Evolutionary conservation across 352 stramenopile species (phyloP).

Genomic region (Phytophthora pisi): DNA sequence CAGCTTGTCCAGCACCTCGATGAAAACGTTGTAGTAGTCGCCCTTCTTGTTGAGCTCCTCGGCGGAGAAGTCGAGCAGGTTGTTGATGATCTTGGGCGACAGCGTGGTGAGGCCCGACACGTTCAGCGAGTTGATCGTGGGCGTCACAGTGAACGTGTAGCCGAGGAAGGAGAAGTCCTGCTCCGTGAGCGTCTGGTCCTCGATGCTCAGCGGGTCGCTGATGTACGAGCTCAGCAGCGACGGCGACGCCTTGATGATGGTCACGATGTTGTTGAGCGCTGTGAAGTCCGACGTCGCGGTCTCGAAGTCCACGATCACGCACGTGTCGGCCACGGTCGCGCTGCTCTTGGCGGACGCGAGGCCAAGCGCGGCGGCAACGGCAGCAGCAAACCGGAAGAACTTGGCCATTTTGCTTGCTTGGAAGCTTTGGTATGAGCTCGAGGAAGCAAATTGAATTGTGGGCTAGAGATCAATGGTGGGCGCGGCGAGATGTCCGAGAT

Average conservation of each 20-base stretch:
- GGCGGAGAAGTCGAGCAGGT: slow-evolving; percentile 53
- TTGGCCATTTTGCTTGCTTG: slow-evolving; percentile 28
- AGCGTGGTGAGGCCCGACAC: slow-evolving; percentile 51
- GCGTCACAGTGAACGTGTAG: slow-evolving; percentile 56
- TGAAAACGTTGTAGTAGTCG: slow-evolving; percentile 57
- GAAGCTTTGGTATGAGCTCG: slow-evolving; percentile 22
- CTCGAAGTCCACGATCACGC: slow-evolving; percentile 48
- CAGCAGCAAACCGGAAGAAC: slow-evolving; percentile 24
- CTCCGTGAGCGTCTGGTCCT: slow-evolving; percentile 47
- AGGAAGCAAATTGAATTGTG: slow-evolving; percentile 37
- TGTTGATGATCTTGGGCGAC: slow-evolving; percentile 52
- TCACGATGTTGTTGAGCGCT: slow-evolving; percentile 55
- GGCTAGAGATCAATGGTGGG: slow-evolving; percentile 4
- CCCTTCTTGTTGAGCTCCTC: slow-evolving; percentile 71
- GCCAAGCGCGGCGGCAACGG: slow-evolving; percentile 15
- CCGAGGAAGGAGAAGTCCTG: slow-evolving; percentile 58
- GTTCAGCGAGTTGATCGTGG: slow-evolving; percentile 54
- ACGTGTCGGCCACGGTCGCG: slow-evolving; percentile 39
- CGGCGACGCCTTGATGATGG: slow-evolving; percentile 44
- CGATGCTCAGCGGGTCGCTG: slow-evolving; percentile 44
- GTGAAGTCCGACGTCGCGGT: slow-evolving; percentile 49
- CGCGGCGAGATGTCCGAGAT: neutral
- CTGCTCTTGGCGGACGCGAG: slow-evolving; percentile 22
- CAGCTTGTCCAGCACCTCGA: slow-evolving; percentile 43
- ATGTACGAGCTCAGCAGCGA: slow-evolving; percentile 41